Evolutionary conservation across 495 filamentous ascomycete genomes (phyloP).

Genomic region (Aspergillus campestris): DNA sequence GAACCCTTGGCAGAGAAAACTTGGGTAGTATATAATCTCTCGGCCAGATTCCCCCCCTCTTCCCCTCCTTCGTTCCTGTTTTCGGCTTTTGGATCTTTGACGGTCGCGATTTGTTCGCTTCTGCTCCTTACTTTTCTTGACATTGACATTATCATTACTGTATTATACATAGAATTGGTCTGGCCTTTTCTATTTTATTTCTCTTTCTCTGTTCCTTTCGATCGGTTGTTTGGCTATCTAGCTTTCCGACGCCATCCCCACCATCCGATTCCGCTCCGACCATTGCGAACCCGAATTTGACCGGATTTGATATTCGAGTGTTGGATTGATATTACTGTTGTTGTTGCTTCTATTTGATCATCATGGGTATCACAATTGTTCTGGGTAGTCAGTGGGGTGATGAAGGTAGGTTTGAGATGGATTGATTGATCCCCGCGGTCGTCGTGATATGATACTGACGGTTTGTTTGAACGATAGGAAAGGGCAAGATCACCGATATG

Average conservation of each 20-base stretch:
- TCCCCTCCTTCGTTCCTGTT: slow-evolving; percentile 15
- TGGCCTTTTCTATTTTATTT: neutral
- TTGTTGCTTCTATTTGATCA: slow-evolving; percentile 2
- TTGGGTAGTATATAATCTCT: slow-evolving; percentile 10
- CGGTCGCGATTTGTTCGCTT: slow-evolving; percentile 21
- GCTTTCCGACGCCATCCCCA: too few relatives aligned
- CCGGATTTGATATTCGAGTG: too few relatives aligned
- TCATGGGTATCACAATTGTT: slow-evolving; percentile 50
- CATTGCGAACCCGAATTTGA: too few relatives aligned
- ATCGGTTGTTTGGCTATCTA: too few relatives aligned
- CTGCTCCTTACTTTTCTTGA: slow-evolving; percentile 17
- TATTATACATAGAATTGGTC: neutral
- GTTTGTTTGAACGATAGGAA: slow-evolving; percentile 27
- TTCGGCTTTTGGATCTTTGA: slow-evolving; percentile 23
- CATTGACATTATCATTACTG: neutral
- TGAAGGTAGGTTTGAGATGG: slow-evolving; percentile 41
- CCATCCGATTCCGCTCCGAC: too few relatives aligned
- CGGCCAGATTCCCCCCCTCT: slow-evolving; percentile 9
- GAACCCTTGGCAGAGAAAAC: neutral
- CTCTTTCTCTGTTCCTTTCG: neutral
- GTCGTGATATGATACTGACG: slow-evolving; percentile 2
- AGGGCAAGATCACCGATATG: slow-evolving; percentile 66
- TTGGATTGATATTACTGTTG: neutral
- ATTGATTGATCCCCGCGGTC: neutral
- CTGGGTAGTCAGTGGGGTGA: slow-evolving; percentile 61